Evolutionary conservation across 2,329 filamentous ascomycete genomes (phyloP), one percentile per base, ranked within the genome.

Genomic region (Ceratocystis diversiconidia): DNA sequence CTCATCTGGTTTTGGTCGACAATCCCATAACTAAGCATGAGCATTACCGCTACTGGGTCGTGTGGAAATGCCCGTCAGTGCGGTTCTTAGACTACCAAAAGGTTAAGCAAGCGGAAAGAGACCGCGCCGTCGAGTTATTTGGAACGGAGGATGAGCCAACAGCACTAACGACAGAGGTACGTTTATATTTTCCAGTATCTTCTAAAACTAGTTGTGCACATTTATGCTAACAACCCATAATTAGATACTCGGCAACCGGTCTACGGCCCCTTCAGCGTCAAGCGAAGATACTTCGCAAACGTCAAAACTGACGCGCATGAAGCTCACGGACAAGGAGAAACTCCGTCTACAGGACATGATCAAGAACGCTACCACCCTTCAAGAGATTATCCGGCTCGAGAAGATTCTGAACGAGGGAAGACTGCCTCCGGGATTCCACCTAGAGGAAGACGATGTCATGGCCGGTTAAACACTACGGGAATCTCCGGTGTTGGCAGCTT

Each of bases 21-120:
- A 97, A 97, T 74, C 92, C 94, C 0, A 89, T 97, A 6, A 85
- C 89, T 28, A 89, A 88, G 79, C 15, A 64, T 63, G 71, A 96
- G 90, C 79, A 96, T 76, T 99, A 97, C 78, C 87, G 94, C 64
- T 87, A 88, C 74, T 99, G 90, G 87, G 79, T 96, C 32, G 83
- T 99, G 68, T 96, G 89, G 88, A 84, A 87, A 69, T 90, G 88
- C 73, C 91, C 90, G 0, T 82, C 81, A 3, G 85, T 99, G 55
- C 86, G 92, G 57, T 97, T 96, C 76, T 81, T 99, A 61, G 94
- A 99, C 76, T 96, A 90, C 74, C 82, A 85, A 71, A 96, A 95
- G 76, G 91, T 99, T 62, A 95, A 90, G 76, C 85, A 94, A 69
- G 85, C 82, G 0, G 94, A 99, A 80, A 85, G 92, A 57, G 78